Base-by-base conservation (phyloP, 805 yeast species). In the Lipomyces chichibuensis region DNA sequence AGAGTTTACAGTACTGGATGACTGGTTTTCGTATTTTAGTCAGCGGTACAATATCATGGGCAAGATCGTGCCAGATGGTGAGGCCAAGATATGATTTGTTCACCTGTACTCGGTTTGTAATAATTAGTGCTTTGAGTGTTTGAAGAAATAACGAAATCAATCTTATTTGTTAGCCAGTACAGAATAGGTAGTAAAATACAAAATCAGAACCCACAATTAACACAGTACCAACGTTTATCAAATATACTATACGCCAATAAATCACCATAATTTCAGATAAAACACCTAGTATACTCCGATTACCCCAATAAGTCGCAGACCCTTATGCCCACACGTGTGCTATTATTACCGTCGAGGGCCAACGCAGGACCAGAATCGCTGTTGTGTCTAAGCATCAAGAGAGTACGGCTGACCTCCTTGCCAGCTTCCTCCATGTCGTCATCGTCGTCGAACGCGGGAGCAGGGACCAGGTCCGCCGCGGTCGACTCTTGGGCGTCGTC, bases 21-120 rank as follows among this genome's bases (percentile, higher is more conserved):
- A 90, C 71, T 91, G 97, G 97, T 85, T 75, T 72, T 80, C 85
- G 17, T 82, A 82, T 69, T 91, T 90, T 74, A 58, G 64, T 14
- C 71, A 69, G 60, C 32, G 71, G 49, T 69, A 69, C 52, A 67
- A 65, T 53, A 57, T 69, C 25, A 63, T 69, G 71, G 71, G 71
- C 9, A 43, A 20, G 25, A 43, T 65, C 29, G 59, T 57, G 43
- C 27, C 59, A 20, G 67, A 56, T 6, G 58, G 39, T 3, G 65
- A 51, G 32, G 57, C 66, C 20, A 64, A 60, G 63, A 65, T 65
- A 20, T 62, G 57, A 43, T n/a, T n/a, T 29, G 32, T 29, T 29
- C 32, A 29, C 32, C 32, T 29, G 32, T 29, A 5, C 32, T 29
- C 7, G 32, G 32, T 29, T 29, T 29, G 5, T 5, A 27, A 27